Conservation (phyloP, 176 grass and related monocot species). For the Saccharum officinarum region DNA sequence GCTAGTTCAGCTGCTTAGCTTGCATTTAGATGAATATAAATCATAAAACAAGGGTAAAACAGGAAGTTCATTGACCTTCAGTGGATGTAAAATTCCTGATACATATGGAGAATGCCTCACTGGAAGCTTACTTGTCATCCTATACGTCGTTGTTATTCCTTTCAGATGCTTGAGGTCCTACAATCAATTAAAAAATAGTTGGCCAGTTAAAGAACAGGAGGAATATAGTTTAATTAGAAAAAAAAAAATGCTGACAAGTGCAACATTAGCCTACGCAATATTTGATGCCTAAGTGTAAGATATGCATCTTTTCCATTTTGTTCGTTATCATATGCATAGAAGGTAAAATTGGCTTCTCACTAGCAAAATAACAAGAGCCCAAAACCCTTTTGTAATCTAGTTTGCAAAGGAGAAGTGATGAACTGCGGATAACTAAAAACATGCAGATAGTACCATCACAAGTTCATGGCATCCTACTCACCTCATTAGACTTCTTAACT, state of each 20-base stretch:
- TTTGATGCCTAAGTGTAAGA: background rate
- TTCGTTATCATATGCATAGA: background rate
- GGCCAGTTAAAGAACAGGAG: conserved; percentile 4
- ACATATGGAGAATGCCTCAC: conserved; percentile 95
- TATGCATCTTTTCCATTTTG: background rate
- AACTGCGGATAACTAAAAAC: background rate
- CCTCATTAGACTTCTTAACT: conserved; percentile 93
- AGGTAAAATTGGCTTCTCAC: background rate
- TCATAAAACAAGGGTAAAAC: conserved; percentile 31
- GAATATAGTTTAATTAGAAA: background rate
- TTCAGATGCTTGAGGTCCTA: conserved; percentile 93
- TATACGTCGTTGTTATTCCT: conserved; percentile 95
- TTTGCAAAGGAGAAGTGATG: background rate
- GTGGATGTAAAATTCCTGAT: conserved; percentile 80
- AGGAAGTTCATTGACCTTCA: conserved; percentile 71
- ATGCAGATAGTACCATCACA: conserved; percentile 5
- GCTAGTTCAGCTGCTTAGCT: background rate
- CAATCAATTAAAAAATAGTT: conserved; percentile 21
- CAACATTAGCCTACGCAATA: background rate
- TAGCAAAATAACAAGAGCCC: conserved; percentile 2
- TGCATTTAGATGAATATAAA: conserved; percentile 2
- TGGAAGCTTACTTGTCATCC: conserved; percentile 97
- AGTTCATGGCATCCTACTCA: conserved; percentile 30
- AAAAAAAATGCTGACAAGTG: background rate
- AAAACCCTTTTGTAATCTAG: background rate